These are phyloP conservation scores for Alternaria sp. DNA, from an alignment of 2,329 filamentous ascomycete genomes.

Conservation along the genomic window DNA sequence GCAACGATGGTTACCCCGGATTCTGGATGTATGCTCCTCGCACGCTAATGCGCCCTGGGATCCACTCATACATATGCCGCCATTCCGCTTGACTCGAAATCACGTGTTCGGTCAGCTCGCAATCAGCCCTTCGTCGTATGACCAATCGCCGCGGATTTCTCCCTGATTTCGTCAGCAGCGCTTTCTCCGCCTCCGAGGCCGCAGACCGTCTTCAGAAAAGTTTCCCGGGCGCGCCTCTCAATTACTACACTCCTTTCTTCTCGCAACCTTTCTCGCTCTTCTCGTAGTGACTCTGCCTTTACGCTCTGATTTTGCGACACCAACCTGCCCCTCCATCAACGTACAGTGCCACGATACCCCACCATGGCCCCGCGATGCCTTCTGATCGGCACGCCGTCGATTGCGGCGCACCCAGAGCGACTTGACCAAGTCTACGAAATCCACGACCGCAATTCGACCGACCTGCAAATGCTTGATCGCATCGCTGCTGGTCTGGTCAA, in stretches of 20 bases:
- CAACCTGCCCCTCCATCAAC: conserved; percentile 5
- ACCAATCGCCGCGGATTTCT: conserved; percentile 20
- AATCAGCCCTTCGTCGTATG: conserved; percentile 11
- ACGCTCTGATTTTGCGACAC: not conserved
- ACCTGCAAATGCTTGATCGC: conserved; percentile 98
- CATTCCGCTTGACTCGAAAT: conserved; percentile 3
- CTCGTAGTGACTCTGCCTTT: not conserved
- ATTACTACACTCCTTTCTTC: not conserved
- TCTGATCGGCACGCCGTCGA: conserved; percentile 87
- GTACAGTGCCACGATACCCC: conserved; percentile 24
- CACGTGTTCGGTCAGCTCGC: conserved; percentile 14
- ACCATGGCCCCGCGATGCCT: conserved; percentile 68
- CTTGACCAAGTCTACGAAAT: conserved; percentile 75
- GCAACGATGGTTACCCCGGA: conserved; percentile 14
- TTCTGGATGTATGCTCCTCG: conserved; percentile 12
- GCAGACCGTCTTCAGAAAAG: conserved; percentile 36
- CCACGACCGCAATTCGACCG: conserved; percentile 79
- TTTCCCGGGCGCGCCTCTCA: conserved; percentile 24
- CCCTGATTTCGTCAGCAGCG: conserved; percentile 19
- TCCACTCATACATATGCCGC: conserved; percentile 11
- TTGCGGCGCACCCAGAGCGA: conserved; percentile 84
- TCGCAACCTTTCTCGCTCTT: not conserved
- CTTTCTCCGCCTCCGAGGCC: conserved; percentile 42
- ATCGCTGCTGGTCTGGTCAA: conserved; percentile 82
- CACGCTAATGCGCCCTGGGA: conserved; percentile 13